Evolutionary conservation across 768 basidiomycete species (phyloP).

Genomic region (Rhizopogon roseolus): DNA sequence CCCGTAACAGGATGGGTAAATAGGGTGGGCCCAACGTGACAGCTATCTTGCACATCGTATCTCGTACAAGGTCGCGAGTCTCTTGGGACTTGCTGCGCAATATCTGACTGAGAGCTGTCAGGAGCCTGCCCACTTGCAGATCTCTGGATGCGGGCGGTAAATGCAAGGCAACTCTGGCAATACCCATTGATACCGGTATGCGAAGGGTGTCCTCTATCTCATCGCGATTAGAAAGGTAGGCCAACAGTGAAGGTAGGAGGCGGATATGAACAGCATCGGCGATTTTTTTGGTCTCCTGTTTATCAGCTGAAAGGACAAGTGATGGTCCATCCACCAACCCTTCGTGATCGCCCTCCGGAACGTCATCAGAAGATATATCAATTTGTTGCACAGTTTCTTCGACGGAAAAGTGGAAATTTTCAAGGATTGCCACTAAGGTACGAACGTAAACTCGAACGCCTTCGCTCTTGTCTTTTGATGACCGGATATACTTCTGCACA

Average conservation of each 20-base stretch:
- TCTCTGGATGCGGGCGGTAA: slow-evolving; percentile 63
- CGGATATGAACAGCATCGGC: slow-evolving; percentile 72
- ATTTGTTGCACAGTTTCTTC: slow-evolving; percentile 42
- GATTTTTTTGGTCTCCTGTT: slow-evolving; percentile 33
- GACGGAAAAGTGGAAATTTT: slow-evolving; percentile 91
- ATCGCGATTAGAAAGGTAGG: slow-evolving; percentile 79
- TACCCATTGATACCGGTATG: slow-evolving; percentile 84
- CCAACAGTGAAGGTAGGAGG: slow-evolving; percentile 75
- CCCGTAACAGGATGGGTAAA: slow-evolving; percentile 68
- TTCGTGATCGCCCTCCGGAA: slow-evolving; percentile 24
- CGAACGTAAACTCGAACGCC: slow-evolving; percentile 82
- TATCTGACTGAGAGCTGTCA: slow-evolving; percentile 85
- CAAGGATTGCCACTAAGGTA: slow-evolving; percentile 75
- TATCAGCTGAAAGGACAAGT: slow-evolving; percentile 6
- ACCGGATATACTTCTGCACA: slow-evolving; percentile 76
- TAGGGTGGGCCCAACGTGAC: slow-evolving; percentile 68
- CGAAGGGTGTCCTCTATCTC: slow-evolving; percentile 81
- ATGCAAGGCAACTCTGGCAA: slow-evolving; percentile 77
- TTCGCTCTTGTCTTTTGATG: slow-evolving; percentile 60
- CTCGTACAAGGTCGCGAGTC: slow-evolving; percentile 80
- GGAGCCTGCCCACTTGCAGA: slow-evolving; percentile 65
- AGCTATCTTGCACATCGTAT: slow-evolving; percentile 78
- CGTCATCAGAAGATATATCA: slow-evolving; percentile 20
- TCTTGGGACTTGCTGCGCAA: slow-evolving; percentile 94
- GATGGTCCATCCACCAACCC: slow-evolving; percentile 14